Evolutionary conservation across 441 rosid genomes (phyloP).

Genomic region (Syzygium malaccense): DNA sequence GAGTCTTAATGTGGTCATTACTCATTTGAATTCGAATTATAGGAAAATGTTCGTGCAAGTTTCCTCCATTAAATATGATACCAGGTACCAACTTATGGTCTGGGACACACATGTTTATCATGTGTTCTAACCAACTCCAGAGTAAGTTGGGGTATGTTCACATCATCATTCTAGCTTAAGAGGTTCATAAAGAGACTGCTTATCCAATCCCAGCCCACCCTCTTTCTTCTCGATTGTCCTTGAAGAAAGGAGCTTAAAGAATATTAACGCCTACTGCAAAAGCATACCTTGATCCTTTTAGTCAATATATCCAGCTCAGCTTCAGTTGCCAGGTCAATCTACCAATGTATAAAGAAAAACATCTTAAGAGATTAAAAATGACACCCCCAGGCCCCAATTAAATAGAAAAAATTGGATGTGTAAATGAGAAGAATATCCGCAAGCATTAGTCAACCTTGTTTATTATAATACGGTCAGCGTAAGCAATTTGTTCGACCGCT

Average conservation of each 20-base stretch:
- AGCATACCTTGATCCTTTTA: conserved; percentile 49
- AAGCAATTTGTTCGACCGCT: conserved; percentile 70
- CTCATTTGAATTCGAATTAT: neutral
- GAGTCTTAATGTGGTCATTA: neutral
- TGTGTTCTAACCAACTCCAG: neutral
- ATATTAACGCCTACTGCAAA: neutral
- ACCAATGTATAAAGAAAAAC: conserved; percentile 11
- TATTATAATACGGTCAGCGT: conserved; percentile 66
- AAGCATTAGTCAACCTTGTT: conserved; percentile 39
- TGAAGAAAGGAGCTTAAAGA: neutral
- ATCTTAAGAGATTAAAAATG: neutral
- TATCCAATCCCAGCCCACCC: neutral
- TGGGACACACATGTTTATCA: neutral
- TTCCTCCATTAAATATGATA: neutral
- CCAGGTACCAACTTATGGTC: neutral
- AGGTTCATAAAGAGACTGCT: neutral
- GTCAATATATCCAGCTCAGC: conserved; percentile 41
- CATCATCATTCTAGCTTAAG: neutral
- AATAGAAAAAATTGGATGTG: neutral
- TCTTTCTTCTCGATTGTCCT: neutral
- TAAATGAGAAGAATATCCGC: neutral
- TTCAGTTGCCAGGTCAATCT: conserved; percentile 64
- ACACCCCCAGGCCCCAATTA: neutral
- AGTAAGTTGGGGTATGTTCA: neutral
- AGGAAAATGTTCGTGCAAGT: neutral